Base-by-base conservation (phyloP, 192 early-diverging fungal genomes). In the Entomortierella chlamydospora region DNA sequence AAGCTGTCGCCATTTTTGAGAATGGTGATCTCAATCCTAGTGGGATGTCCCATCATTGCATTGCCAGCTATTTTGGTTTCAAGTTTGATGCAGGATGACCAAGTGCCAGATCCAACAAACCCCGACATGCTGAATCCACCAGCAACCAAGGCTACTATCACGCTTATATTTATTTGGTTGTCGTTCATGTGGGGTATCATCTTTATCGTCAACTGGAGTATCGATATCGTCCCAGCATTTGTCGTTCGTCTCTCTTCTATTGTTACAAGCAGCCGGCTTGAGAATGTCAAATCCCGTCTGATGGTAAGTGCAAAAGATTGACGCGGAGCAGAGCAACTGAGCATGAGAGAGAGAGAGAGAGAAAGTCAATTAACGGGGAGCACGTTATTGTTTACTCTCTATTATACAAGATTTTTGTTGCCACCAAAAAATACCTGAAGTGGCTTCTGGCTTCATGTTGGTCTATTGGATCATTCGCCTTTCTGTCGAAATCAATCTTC, bases 121-220 rank as follows among this genome's bases (percentile, higher is more conserved):
- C 5, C 64, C 20, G 29, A 8, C 1, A 63, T 18, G 25, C 34
- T 9, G 34, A 8, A 60, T 28, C 71, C 71, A n/a, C 30, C 33
- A 0, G 67, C 58, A 15, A 60, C 60, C 18, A 78, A 78, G 41
- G 22, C 42, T 1, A 78, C 59, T 15, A 59, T 78, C 37, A 61
- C 47, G 12, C 17, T 78, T 30, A 78, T 78, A 37, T 78, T 78
- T 60, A 49, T 64, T 17, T 78, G 74, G 74, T 31, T 78, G 23
- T 62, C 74, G 11, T 78, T 78, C 25, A 78, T 78, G 74, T 78
- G 74, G 74, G 65, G 74, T 15, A 70, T 78, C 29, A 55, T 70
- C 55, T 78, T 60, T 22, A 22, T 78, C 22, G 70, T 64, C n/a
- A 78, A 78, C 57, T 78, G 74, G 74, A 67, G 66, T 23, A 22